A percentile compares a stretch with the other conserved stretches of the same genome.
Conservation (phyloP, 805 yeast genomes). For the Barnettozyma salicaria region DNA sequence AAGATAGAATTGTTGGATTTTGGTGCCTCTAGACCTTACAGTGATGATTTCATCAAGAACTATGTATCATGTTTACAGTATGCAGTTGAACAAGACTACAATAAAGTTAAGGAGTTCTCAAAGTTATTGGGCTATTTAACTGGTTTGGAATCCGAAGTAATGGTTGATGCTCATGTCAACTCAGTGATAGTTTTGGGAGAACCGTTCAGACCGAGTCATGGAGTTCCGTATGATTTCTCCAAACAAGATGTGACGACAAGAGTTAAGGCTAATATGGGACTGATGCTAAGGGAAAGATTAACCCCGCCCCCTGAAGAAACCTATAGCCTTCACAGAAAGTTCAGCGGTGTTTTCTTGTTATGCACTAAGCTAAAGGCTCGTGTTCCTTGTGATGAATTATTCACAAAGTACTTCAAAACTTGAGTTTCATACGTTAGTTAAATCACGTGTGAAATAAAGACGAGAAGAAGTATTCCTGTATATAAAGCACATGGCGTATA, state of each 20-base stretch:
- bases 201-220: conserved; percentile 64
- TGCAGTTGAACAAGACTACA: conserved; percentile 64
- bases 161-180: conserved; percentile 90
- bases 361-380: conserved; percentile 81
- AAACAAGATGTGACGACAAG: conserved; percentile 91
- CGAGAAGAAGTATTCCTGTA: too few relatives aligned
- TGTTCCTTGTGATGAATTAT: conserved; percentile 75
- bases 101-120: conserved; percentile 58
- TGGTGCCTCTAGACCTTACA: conserved; percentile 87
- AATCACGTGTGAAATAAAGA: neutral
- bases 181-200: conserved; percentile 89
- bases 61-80: conserved; percentile 71
- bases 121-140: conserved; percentile 79
- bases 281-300: conserved; percentile 86
- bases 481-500: too few relatives aligned
- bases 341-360: conserved; percentile 87
- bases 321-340: conserved; percentile 89
- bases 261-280: conserved; percentile 77
- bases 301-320: conserved; percentile 99
- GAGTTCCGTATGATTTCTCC: conserved; percentile 58
- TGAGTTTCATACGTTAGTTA: too few relatives aligned
- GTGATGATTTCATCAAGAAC: conserved; percentile 56
- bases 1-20: conserved; percentile 87
- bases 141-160: conserved; percentile 79
- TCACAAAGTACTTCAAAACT: conserved; percentile 54